Evolutionary conservation across 2,329 filamentous ascomycete species (phyloP), one percentile per base, ranked within the genome.

Genomic region (Diaporthe amygdali): DNA sequence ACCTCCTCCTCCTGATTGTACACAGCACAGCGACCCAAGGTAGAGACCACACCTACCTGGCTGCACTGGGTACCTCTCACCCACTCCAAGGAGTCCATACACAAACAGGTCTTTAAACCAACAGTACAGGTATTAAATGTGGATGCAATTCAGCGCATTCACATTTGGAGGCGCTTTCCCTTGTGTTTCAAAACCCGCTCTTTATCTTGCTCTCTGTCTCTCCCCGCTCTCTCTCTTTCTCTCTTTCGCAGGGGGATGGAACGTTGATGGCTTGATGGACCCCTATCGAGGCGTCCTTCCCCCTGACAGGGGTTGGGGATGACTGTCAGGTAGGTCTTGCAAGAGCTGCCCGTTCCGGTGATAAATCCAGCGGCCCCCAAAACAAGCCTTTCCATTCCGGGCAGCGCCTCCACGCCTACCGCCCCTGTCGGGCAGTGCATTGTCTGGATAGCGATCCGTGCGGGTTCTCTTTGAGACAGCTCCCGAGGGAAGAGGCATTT

Each of bases 271-370:
- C 55, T 66, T 67, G 56, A 41, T 55, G 68, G 64, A 67, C 68
- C 68, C 69, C 64, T 71, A 71, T 72, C 71, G 71, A 71, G 61
- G 52, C 66, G 37, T 52, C 30, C 59, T 46, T 52, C 34, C 71
- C 69, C 71, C 69, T 71, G 68, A 72, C 71, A 68, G 47, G 68
- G 68, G 56, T 59, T 30, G 30, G 41, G 44, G 47, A 71, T 59
- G 10, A 39, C 30, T 20, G n/a, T 56, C 66, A 39, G 22, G 39
- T 71, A 52, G 66, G 27, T 52, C 37, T 52, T 66, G 61, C 68
- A 51, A 67, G 25, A 49, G 51, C 41, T 63, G 59, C 41, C 51
- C 30, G 44, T 41, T 68, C 52, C 66, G 52, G 41, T 56, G 30
- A 12, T 47, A 20, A 46, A 49, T 49, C 51, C n/a, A 47, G 51